phyloP scores from a whole-genome alignment of 2,329 filamentous ascomycete species.

The Huntiella decipiens region DNA sequence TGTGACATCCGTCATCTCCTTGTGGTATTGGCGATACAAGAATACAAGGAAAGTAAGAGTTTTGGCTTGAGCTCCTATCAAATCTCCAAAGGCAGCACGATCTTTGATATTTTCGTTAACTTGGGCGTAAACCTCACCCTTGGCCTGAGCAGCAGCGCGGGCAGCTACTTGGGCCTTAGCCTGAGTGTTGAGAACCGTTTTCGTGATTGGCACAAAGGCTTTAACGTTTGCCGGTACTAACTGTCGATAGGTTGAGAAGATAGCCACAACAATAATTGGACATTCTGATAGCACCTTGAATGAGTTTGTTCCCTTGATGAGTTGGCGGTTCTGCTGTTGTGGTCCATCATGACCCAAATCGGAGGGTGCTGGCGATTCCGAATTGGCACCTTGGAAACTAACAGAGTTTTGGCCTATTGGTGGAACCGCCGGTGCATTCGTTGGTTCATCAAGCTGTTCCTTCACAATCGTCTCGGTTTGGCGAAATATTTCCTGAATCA shows the following conservation, averaged over 20 bases:
- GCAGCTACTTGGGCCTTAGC: constrained; percentile 86
- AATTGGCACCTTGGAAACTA: constrained; percentile 72
- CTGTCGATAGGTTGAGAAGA: constrained; percentile 79
- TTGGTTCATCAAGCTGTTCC: constrained; percentile 76
- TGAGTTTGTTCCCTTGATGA: constrained; percentile 90
- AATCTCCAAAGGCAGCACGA: constrained; percentile 83
- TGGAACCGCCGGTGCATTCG: constrained; percentile 32
- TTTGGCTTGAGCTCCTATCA: constrained; percentile 95
- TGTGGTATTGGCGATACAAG: constrained; percentile 68
- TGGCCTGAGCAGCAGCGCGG: constrained; percentile 63
- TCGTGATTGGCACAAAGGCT: constrained; percentile 83
- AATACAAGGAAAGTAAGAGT: constrained; percentile 98
- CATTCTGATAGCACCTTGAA: constrained; percentile 98
- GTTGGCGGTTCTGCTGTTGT: constrained; percentile 51
- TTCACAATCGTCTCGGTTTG: constrained; percentile 88
- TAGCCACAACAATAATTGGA: constrained; percentile 94
- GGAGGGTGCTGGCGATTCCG: constrained; percentile 73
- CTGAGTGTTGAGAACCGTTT: constrained; percentile 70
- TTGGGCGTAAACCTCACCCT: constrained; percentile 71
- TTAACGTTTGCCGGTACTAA: constrained; percentile 73
- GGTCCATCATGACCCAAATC: constrained; percentile 69
- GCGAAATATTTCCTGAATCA: constrained; percentile 92
- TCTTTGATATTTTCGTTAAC: constrained; percentile 91
- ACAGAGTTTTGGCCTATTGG: constrained; percentile 47
- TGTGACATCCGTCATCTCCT: constrained; percentile 74